Evolutionary conservation across 2,329 filamentous ascomycete species (phyloP).

Genomic region (Alternaria ventricosa): DNA sequence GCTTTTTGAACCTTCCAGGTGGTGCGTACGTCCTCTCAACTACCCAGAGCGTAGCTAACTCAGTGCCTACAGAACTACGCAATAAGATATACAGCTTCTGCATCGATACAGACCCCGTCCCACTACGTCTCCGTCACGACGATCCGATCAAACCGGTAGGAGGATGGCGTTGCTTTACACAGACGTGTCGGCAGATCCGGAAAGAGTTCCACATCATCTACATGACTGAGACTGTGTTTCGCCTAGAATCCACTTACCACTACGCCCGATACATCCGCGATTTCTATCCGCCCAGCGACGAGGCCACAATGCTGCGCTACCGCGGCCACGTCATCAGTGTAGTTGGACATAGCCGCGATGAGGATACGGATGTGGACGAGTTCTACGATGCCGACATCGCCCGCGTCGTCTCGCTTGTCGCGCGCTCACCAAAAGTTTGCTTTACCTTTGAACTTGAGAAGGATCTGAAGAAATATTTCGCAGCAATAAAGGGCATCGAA

Average conservation of each 20-base stretch:
- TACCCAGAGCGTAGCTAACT: not conserved
- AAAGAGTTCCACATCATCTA: constrained; percentile 19
- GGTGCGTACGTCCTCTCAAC: not conserved
- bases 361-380: not conserved
- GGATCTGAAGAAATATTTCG: not conserved
- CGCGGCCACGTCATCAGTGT: not conserved
- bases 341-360: not conserved
- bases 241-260: not conserved
- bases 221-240: not conserved
- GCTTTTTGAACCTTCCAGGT: not conserved
- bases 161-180: not conserved
- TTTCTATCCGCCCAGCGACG: not conserved
- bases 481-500: not conserved
- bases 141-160: not conserved
- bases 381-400: not conserved
- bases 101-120: not conserved
- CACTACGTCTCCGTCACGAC: not conserved
- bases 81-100: not conserved
- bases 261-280: not conserved
- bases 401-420: not conserved
- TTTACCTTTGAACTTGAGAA: not conserved
- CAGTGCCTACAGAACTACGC: not conserved
- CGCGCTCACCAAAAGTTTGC: not conserved
- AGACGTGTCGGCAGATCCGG: constrained; percentile 20
- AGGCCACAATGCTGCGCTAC: not conserved